Conservation (phyloP, 805 yeast genomes). For the Scheffersomyces stipitis region DNA sequence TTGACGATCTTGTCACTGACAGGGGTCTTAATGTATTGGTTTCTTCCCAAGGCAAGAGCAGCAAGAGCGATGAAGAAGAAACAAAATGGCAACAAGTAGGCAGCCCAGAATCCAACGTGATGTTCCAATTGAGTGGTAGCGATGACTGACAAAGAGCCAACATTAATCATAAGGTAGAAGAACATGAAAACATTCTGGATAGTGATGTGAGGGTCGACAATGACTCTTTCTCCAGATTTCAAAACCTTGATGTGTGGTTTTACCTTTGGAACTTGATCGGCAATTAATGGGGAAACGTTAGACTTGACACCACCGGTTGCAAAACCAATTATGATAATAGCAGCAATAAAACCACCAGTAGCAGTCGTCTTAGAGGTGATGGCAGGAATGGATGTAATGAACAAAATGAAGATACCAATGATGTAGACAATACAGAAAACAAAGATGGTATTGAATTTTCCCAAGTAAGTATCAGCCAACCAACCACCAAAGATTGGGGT, state of each 20-base stretch:
- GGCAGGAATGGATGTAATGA: conserved; percentile 69
- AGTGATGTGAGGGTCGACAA: conserved; percentile 63
- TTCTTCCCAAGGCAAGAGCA: conserved; percentile 52
- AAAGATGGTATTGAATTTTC: conserved; percentile 67
- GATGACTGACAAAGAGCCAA: conserved; percentile 70
- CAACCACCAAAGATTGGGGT: conserved; percentile 78
- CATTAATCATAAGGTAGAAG: conserved; percentile 71
- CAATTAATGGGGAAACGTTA: conserved; percentile 73
- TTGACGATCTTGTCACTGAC: conserved; percentile 61
- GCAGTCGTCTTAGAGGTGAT: conserved; percentile 50
- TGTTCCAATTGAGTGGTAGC: conserved; percentile 74
- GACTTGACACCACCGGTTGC: conserved; percentile 83
- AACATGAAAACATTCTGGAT: conserved; percentile 72
- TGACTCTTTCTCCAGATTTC: conserved; percentile 37
- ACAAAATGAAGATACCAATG: conserved; percentile 59
- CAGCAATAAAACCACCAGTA: conserved; percentile 58
- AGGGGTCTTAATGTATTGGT: conserved; percentile 55
- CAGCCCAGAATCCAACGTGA: conserved; percentile 69
- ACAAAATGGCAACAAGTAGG: conserved; percentile 68
- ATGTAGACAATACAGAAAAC: conserved; percentile 59
- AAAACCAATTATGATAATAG: conserved; percentile 60
- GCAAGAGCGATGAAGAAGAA: conserved; percentile 52
- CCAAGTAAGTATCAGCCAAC: conserved; percentile 69
- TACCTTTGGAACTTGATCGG: conserved; percentile 45
- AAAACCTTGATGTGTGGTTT: conserved; percentile 35